phyloP scores from a whole-genome alignment of 1,284 basidiomycete genomes.

The Melampsora americana region DNA sequence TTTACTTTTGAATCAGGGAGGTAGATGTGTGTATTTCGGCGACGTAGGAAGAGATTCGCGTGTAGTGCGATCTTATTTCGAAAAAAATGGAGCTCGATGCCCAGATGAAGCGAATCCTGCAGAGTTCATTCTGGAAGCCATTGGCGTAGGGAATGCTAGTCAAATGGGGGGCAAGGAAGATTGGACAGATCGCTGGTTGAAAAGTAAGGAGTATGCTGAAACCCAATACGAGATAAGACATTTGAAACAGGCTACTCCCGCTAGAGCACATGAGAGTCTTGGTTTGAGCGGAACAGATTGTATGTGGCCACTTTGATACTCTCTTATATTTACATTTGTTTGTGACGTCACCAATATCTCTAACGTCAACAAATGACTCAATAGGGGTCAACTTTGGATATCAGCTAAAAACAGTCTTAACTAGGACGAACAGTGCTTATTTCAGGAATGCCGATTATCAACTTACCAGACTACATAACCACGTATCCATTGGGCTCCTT shows the following conservation, averaged over 20 bases:
- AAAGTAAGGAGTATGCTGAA: slow-evolving; percentile 53
- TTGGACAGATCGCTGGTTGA: slow-evolving; percentile 55
- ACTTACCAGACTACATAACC: slow-evolving; percentile 72
- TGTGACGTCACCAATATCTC: slow-evolving; percentile 3
- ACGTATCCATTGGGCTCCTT: not conserved
- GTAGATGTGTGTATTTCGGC: slow-evolving; percentile 64
- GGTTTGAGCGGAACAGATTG: not conserved
- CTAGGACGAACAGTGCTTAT: slow-evolving; percentile 70
- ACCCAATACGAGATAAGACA: slow-evolving; percentile 55
- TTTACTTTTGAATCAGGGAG: slow-evolving; percentile 58
- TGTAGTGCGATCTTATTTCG: slow-evolving; percentile 61
- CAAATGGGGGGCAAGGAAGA: slow-evolving; percentile 52
- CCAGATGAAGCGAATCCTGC: slow-evolving; percentile 60
- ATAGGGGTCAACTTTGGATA: slow-evolving; percentile 67
- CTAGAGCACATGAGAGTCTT: slow-evolving; percentile 53
- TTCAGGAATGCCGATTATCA: slow-evolving; percentile 78
- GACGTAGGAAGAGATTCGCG: slow-evolving; percentile 60
- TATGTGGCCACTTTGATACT: not conserved
- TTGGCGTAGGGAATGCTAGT: slow-evolving; percentile 53
- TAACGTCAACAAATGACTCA: slow-evolving; percentile 24
- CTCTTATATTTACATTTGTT: not conserved
- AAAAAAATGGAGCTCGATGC: slow-evolving; percentile 59
- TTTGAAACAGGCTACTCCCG: slow-evolving; percentile 57
- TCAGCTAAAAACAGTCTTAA: slow-evolving; percentile 72
- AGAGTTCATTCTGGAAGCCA: slow-evolving; percentile 55